Percentiles rank a stretch among this genome's conserved stretches.
phyloP scores from a whole-genome alignment of 1,139 yeast species.

The Taphrina deformans region DNA sequence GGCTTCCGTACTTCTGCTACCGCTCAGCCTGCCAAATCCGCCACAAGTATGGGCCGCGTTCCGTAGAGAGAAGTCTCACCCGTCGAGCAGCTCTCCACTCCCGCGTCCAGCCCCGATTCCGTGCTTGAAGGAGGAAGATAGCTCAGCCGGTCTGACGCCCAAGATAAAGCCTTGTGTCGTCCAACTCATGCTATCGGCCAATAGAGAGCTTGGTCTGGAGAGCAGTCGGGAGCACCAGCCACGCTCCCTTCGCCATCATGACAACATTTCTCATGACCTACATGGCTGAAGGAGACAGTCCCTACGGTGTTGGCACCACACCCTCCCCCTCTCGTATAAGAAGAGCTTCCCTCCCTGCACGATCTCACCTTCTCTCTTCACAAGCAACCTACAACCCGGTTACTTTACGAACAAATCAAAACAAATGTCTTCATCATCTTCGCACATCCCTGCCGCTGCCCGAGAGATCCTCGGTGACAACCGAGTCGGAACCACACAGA shows the following conservation, averaged over 20 bases:
- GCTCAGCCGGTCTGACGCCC: background rate
- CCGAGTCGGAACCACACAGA: slow-evolving; percentile 32
- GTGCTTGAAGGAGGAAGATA: background rate
- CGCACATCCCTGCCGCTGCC: slow-evolving; percentile 16
- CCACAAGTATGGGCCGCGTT: background rate
- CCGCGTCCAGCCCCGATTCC: too few relatives aligned
- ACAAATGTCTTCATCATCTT: slow-evolving; percentile 9
- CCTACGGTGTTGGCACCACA: background rate
- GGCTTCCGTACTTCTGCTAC: too few relatives aligned
- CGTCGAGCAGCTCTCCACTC: too few relatives aligned
- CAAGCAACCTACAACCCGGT: background rate
- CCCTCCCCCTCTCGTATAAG: slow-evolving; percentile 16
- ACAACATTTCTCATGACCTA: slow-evolving; percentile 24
- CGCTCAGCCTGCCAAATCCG: background rate
- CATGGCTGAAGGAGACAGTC: slow-evolving; percentile 12
- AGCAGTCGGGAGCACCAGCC: slow-evolving; percentile 18
- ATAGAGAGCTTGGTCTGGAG: background rate
- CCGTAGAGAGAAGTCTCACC: background rate
- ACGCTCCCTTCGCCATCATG: slow-evolving; percentile 4
- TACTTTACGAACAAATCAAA: background rate
- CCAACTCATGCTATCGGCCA: background rate
- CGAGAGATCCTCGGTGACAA: slow-evolving; percentile 23
- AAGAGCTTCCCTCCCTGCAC: slow-evolving; percentile 1
- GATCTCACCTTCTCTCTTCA: background rate
- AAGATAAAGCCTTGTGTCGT: background rate